Evolutionary conservation across 495 filamentous ascomycete genomes (phyloP).

Genomic region (Tuber microsphaerosporum): DNA sequence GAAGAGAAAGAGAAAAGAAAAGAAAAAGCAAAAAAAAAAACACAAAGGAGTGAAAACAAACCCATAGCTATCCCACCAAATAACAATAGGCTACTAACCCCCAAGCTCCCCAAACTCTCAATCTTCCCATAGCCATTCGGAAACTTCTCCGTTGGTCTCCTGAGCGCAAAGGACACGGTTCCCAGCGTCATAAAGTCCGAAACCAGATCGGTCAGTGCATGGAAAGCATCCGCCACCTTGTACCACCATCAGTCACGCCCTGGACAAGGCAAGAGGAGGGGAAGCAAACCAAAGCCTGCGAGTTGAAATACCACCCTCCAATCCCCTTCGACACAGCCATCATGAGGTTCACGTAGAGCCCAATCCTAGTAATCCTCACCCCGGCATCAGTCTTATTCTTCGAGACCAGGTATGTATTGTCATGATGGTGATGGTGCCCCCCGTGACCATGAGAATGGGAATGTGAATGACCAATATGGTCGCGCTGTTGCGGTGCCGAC

Average conservation of each 20-base stretch:
- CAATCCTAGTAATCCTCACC: conserved; percentile 88
- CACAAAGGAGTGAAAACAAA: conserved; percentile 18
- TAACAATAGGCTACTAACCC: conserved; percentile 82
- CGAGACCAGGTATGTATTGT: conserved; percentile 82
- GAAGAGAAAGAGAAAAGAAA: background rate
- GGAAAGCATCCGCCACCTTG: conserved; percentile 73
- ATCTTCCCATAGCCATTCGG: conserved; percentile 92
- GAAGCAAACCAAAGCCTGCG: conserved; percentile 65
- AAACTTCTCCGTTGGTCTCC: conserved; percentile 71
- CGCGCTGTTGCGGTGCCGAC: conserved; percentile 27
- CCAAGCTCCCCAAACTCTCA: conserved; percentile 88
- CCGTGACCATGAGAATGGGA: conserved; percentile 47
- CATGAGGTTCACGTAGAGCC: conserved; percentile 79
- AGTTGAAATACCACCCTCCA: conserved; percentile 89
- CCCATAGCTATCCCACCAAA: conserved; percentile 80
- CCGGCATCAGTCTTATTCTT: conserved; percentile 85
- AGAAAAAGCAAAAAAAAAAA: background rate
- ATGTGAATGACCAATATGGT: conserved; percentile 33
- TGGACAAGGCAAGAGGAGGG: background rate
- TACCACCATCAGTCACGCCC: background rate
- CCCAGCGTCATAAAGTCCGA: conserved; percentile 88
- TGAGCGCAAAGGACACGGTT: conserved; percentile 85
- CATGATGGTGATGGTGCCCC: conserved; percentile 64
- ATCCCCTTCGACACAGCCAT: conserved; percentile 92
- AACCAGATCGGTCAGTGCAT: conserved; percentile 87